These are phyloP conservation scores for Vaccinium darrowii DNA, from an alignment of 148 eudicot species.

Conservation along the genomic window DNA sequence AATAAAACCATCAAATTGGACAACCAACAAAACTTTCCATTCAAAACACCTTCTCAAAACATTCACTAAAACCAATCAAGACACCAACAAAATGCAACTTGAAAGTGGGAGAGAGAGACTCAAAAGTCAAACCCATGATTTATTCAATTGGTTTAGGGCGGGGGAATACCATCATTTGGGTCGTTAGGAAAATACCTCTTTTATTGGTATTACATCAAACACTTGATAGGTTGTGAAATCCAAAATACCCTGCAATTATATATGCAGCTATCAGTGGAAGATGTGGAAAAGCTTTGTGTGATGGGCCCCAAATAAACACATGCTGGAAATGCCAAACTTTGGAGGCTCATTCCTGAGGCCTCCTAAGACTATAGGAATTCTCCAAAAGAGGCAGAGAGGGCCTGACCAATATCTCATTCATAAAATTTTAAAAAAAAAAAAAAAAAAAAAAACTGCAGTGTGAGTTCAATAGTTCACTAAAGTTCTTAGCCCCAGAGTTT, in stretches of 20 bases:
- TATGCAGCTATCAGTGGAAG: neutral
- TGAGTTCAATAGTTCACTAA: neutral
- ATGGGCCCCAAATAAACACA: neutral
- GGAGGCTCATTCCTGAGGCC: neutral
- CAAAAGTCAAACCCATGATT: neutral
- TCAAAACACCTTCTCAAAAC: neutral
- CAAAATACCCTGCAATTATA: neutral
- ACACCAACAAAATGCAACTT: neutral
- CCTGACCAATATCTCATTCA: neutral
- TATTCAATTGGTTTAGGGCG: neutral
- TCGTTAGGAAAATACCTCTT: neutral
- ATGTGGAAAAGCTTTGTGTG: neutral
- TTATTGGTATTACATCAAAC: neutral
- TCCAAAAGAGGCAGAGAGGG: neutral
- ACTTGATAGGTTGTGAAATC: neutral
- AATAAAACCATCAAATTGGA: neutral
- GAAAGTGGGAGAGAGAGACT: neutral
- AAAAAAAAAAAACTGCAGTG: neutral
- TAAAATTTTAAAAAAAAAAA: neutral
- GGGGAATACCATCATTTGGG: neutral
- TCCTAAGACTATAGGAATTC: neutral
- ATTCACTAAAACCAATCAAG: neutral
- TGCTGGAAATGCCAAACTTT: neutral
- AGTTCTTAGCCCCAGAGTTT: too few relatives aligned
- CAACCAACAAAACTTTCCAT: neutral